Percentiles rank a stretch among this genome's conserved stretches.
phyloP scores from a whole-genome alignment of 2,329 filamentous ascomycete genomes.

The Colletotrichum magnum region DNA sequence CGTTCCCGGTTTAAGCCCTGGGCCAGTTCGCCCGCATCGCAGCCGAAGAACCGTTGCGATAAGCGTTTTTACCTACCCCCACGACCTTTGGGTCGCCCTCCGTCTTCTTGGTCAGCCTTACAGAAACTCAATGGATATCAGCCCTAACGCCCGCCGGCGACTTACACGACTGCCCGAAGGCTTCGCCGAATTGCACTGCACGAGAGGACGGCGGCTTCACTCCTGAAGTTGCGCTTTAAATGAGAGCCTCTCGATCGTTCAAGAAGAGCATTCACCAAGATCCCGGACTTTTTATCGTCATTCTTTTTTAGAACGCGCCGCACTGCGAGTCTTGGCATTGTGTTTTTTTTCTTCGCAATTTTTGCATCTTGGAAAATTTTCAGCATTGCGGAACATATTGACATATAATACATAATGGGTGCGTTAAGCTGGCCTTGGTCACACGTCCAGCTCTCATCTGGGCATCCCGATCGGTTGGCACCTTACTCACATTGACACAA shows the following conservation, averaged over 20 bases:
- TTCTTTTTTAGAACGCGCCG: too few species aligned
- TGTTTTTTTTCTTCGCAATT: not conserved
- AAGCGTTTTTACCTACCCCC: not conserved
- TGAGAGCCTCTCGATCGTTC: constrained; percentile 17
- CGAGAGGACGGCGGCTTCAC: constrained; percentile 23
- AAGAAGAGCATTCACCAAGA: not conserved
- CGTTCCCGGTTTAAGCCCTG: constrained; percentile 2
- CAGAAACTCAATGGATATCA: constrained; percentile 18
- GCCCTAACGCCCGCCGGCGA: constrained; percentile 32
- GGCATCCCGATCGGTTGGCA: constrained; percentile 8
- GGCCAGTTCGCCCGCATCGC: constrained; percentile 10
- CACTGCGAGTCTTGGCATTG: too few species aligned
- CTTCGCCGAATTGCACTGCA: constrained; percentile 25
- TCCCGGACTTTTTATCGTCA: not conserved
- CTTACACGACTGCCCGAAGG: constrained; percentile 37
- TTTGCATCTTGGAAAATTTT: not conserved
- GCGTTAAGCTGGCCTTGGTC: constrained; percentile 11
- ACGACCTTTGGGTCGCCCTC: constrained; percentile 26
- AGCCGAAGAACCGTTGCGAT: constrained; percentile 7
- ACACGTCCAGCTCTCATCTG: constrained; percentile 4
- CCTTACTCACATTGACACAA: constrained; percentile 22
- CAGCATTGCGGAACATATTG: constrained; percentile 6
- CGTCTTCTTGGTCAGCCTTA: constrained; percentile 2
- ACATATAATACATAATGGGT: constrained; percentile 29
- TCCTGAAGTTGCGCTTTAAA: constrained; percentile 3